phyloP scores from a whole-genome alignment of 2,329 filamentous ascomycete genomes.

The Cladophialophora bantiana region DNA sequence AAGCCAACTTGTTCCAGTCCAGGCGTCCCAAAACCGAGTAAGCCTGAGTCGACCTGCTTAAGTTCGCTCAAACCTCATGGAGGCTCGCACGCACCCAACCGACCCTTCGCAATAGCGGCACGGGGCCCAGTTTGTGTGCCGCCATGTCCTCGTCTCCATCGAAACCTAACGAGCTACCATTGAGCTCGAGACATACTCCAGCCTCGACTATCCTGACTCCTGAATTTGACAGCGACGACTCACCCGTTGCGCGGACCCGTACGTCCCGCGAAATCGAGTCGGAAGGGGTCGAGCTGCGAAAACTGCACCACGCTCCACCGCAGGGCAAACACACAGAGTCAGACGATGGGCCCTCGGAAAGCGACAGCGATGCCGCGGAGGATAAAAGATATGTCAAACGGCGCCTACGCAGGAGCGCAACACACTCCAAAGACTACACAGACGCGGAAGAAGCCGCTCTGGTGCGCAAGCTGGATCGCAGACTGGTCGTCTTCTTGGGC shows the following conservation, averaged over 20 bases:
- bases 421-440: constrained; percentile 65
- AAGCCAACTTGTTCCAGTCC: constrained; percentile 3
- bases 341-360: constrained; percentile 13
- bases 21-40: not conserved
- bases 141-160: constrained; percentile 23
- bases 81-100: not conserved
- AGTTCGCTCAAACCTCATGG: not conserved
- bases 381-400: constrained; percentile 22
- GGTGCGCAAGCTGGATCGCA: constrained; percentile 76
- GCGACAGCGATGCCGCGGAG: constrained; percentile 22
- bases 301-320: constrained; percentile 18
- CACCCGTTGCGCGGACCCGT: constrained; percentile 15
- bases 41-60: not conserved
- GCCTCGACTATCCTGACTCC: constrained; percentile 18
- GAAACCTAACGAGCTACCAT: constrained; percentile 6
- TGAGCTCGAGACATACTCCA: constrained; percentile 13
- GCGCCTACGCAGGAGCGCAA: constrained; percentile 24
- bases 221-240: constrained; percentile 22
- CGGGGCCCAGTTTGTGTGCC: not conserved
- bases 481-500: constrained; percentile 80
- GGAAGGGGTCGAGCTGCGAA: constrained; percentile 27
- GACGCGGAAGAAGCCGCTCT: constrained; percentile 75
- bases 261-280: constrained; percentile 19
- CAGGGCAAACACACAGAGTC: not conserved
- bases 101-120: not conserved